A percentile compares a stretch with the other conserved stretches of the same genome.
phyloP scores from a whole-genome alignment of 306 rosid species.

The Alnus rubra region DNA sequence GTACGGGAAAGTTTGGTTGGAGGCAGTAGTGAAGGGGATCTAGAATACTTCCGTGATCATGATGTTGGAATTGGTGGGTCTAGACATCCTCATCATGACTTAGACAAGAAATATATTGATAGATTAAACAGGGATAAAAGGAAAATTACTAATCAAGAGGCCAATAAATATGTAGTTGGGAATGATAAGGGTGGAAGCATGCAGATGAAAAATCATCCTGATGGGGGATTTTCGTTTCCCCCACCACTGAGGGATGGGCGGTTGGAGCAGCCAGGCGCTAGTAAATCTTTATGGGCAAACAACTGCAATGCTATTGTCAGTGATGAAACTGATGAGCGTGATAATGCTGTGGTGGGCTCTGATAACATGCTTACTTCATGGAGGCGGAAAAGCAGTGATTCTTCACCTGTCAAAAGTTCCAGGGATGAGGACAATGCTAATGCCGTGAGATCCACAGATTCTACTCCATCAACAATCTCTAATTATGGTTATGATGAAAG shows the following conservation, averaged over 20 bases:
- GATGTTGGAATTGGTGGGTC: constrained; percentile 59
- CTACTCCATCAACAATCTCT: constrained; percentile 78
- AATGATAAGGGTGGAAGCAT: constrained; percentile 40
- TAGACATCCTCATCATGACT: constrained; percentile 50
- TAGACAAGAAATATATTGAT: constrained; percentile 48
- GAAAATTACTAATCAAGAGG: constrained; percentile 55
- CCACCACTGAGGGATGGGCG: constrained; percentile 68
- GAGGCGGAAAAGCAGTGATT: constrained; percentile 72
- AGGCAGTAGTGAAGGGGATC: constrained; percentile 83
- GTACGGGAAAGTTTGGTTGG: constrained; percentile 88
- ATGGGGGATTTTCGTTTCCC: constrained; percentile 82
- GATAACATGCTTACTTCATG: constrained; percentile 66
- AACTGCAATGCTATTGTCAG: constrained; percentile 41
- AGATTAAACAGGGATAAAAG: constrained; percentile 50
- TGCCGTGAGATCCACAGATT: constrained; percentile 57
- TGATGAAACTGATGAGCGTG: constrained; percentile 60
- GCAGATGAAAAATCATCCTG: constrained; percentile 50
- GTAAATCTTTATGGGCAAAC: constrained; percentile 64
- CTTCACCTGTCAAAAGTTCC: constrained; percentile 73
- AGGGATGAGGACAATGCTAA: constrained; percentile 70
- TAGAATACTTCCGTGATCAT: constrained; percentile 67
- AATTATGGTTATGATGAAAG: constrained; percentile 79
- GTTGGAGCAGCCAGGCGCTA: constrained; percentile 54
- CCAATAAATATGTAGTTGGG: constrained; percentile 64
- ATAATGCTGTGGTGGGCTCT: constrained; percentile 53